Base-by-base conservation (phyloP, 306 rosid genomes). In the Aeschynomene evenia region DNA sequence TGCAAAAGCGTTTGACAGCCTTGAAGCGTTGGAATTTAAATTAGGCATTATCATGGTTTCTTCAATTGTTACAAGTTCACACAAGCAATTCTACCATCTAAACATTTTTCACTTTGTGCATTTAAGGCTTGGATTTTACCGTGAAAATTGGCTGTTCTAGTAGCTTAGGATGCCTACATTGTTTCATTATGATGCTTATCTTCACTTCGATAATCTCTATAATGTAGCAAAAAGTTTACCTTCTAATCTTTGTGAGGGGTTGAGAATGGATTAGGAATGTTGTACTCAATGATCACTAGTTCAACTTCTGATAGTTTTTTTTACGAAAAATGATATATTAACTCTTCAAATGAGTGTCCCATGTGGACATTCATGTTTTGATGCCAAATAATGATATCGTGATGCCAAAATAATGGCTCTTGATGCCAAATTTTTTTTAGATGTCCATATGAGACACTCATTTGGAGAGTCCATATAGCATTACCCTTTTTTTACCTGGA, bases 111-210 rank as follows among this genome's bases (percentile, higher is more conserved):
- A 28, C 42, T 56, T 40, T 28, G 49, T 58, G 42, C 23, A 20
- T 37, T n/a, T 23, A 20, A 16, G 39, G 21, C 36, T 24, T 26
- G 33, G 24, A 53, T 64, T 42, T 26, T 68, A 13, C 48, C 70
- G 36, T 49, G 48, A 49, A 50, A 59, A 49, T 19, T 33, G 9
- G 80, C 37, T 19, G 64, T 42, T 51, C 68, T 39, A 16, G 49
- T 16, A 51, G 31, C 28, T 36, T 13, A 23, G 14, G n/a, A 15
- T 12, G 46, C 51, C 7, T 52, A 29, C 70, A 24, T 18, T 23
- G 46, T 67, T 58, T 58, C 45, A 14, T 12, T 45, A 18, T 45
- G 20, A 16, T 13, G 13, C 64, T 24, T 62, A 24, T 45, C 39
- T 48, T 56, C 11, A 52, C n/a, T 24, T 15, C 36, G 45, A 56